A percentile compares a stretch with the other conserved stretches of the same genome.
These are phyloP conservation scores for Protomyces lactucae-debilis DNA, from an alignment of 1,139 yeast species.

Conservation along the genomic window DNA sequence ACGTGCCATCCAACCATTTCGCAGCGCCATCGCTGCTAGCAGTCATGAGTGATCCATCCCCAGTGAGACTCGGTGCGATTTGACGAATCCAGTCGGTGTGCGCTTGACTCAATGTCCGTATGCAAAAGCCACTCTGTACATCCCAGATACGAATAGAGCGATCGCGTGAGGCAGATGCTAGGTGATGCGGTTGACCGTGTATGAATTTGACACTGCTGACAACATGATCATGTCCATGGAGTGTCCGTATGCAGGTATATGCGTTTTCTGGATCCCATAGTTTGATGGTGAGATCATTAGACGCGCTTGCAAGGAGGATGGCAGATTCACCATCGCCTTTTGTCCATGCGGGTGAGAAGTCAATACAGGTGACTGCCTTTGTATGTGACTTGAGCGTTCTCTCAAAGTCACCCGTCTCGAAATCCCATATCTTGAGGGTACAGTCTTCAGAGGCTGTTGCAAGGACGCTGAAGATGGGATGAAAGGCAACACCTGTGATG, in stretches of 20 bases:
- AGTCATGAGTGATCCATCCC: conserved; percentile 43
- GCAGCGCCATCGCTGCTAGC: conserved; percentile 80
- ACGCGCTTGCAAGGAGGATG: conserved; percentile 50
- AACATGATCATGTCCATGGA: conserved; percentile 88
- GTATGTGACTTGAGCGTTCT: conserved; percentile 71
- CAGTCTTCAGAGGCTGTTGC: conserved; percentile 75
- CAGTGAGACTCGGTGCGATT: conserved; percentile 45
- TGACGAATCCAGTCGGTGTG: conserved; percentile 89
- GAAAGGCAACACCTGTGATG: conserved; percentile 62
- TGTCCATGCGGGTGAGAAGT: conserved; percentile 40
- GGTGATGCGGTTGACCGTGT: conserved; percentile 42
- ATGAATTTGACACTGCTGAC: conserved; percentile 62
- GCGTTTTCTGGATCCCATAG: conserved; percentile 58
- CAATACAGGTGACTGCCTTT: conserved; percentile 59
- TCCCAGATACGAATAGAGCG: conserved; percentile 74
- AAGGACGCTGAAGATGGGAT: conserved; percentile 63
- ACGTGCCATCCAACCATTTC: conserved; percentile 56
- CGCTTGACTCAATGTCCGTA: conserved; percentile 57
- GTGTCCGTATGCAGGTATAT: conserved; percentile 56
- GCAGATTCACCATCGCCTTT: conserved; percentile 30
- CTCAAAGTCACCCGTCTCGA: conserved; percentile 64
- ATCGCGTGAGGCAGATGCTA: conserved; percentile 77
- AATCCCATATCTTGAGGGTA: conserved; percentile 67
- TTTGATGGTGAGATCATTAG: conserved; percentile 68
- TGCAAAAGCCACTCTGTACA: conserved; percentile 60